Base-by-base conservation (phyloP, 106 monocot genomes). In the Iris macrosiphon region DNA sequence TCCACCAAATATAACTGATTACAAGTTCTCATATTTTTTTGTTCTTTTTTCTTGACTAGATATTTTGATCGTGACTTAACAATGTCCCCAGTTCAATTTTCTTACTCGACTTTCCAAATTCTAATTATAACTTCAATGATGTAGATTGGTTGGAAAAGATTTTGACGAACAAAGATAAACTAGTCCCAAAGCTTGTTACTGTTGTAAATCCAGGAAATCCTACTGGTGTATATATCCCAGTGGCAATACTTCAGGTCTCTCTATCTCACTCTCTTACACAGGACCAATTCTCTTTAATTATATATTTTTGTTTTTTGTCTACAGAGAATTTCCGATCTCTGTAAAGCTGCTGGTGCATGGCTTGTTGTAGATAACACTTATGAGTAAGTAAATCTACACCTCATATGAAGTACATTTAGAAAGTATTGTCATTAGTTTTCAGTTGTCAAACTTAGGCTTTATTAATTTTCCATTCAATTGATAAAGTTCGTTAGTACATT, bases 191-290 rank as follows among this genome's bases (percentile, higher is more conserved):
- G 57, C 87, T 98, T 55, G 94, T 94, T 62, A 89, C 81, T 52
- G 88, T 94, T 65, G 94, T 94, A 57, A 94, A 94, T 65, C 94
- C 94, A n/a, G 94, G 94, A 32, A 94, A 94, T 39, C 94, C 94
- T 31, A 70, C 75, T 25, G 94, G 94, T 32, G 76, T 65, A 20
- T 94, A 67, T 56, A 89, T 94, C 29, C 98, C 98, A 16, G 15
- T 55, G 45, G 73, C 77, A 17, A 41, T 84, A 5, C 70, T 98
- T 2, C 76, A 84, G 83, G 96, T 98, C 37, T 68, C 31, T 52
- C 41, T 15, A 35, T 61, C 41, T 61, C 33, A 21, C 31, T 54
- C 42, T 23, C 45, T 60, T 38, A 28, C n/a, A n/a, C n/a, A n/a
- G n/a, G n/a, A 16, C n/a, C 8, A 34, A 0, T 26, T 45, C 27